Base-by-base conservation (phyloP, 208 protist genomes). In the Leishmania lainsoni region DNA sequence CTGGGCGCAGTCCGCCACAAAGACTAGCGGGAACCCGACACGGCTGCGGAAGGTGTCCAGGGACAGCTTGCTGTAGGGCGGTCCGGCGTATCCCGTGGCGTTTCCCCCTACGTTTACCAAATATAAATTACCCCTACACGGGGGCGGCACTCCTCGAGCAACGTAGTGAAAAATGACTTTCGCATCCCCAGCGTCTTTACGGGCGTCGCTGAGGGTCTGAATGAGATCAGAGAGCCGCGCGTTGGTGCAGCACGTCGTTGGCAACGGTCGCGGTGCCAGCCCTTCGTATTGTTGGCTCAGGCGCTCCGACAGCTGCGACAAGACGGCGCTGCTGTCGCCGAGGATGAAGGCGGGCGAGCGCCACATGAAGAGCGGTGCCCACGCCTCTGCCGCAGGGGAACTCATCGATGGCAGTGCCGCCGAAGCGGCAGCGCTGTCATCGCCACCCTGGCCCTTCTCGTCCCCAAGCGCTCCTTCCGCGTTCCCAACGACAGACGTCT, bases 121-220 rank as follows among this genome's bases (percentile, higher is more conserved):
- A 68, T 83, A 94, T 16, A 95, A 35, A n/a, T 82, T 88, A 17
- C 91, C 90, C 29, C 79, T 77, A 42, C 83, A 84, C 58, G 91
- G 92, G 45, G 84, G 78, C 39, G 90, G 92, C 71, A 96, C 86
- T 1, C 93, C 94, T 71, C 91, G 89, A 5, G 91, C 90, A 29
- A 89, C 88, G 84, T 97, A 97, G 81, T 97, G 94, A 35, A 96
- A 89, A 61, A 97, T 90, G 22, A 97, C 90, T 77, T 94, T 96
- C 1, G 85, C 83, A 22, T 87, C 85, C 5, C 91, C 91, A 20
- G 92, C 92, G 22, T 92, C 85, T 59, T 92, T 86, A 32, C 94
- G 89, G 39, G 89, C 87, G 45, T 96, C 89, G 74, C 81, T 87
- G 54, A 96, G 84, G 8, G 83, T 83, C 81, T 92, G 88, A 51